Percentiles rank a stretch among this genome's conserved stretches.
phyloP scores from a whole-genome alignment of 164 flowering plant species.

The Stephania cephalantha region DNA sequence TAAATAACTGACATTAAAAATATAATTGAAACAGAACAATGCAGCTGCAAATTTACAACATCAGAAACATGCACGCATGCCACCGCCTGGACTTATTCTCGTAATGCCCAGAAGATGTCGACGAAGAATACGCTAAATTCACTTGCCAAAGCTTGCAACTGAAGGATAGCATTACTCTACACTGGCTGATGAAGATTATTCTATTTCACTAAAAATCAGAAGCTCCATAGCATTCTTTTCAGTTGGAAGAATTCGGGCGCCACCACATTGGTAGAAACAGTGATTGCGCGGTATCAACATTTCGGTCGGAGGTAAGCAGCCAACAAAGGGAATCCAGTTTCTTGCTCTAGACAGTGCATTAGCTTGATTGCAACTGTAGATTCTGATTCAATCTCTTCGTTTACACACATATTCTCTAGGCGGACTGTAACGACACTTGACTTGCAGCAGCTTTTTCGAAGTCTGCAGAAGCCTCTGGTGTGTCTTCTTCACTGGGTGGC shows the following conservation, averaged over 20 bases:
- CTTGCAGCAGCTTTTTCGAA: conserved; percentile 40
- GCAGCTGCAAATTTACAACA: neutral
- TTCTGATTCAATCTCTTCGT: conserved; percentile 1
- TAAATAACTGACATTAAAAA: neutral
- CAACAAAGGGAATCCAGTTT: neutral
- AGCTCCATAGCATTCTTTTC: neutral
- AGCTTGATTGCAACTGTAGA: neutral
- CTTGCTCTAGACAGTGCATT: neutral
- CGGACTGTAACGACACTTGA: conserved; percentile 62
- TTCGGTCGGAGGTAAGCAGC: neutral
- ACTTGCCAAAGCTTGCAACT: neutral
- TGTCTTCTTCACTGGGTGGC: conserved; percentile 99
- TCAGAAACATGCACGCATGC: neutral
- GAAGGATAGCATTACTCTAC: conserved; percentile 1
- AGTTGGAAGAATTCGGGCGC: neutral
- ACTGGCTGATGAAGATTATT: neutral
- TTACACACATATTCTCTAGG: conserved; percentile 16
- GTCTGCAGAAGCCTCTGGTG: conserved; percentile 85
- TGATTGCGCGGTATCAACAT: neutral
- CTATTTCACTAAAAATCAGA: neutral
- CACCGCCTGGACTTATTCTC: neutral
- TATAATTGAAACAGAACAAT: neutral
- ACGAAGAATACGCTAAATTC: neutral
- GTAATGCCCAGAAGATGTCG: neutral
- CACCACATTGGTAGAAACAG: neutral